Conservation (phyloP, 2,329 filamentous ascomycete species). For the Beauveria sp. region DNA sequence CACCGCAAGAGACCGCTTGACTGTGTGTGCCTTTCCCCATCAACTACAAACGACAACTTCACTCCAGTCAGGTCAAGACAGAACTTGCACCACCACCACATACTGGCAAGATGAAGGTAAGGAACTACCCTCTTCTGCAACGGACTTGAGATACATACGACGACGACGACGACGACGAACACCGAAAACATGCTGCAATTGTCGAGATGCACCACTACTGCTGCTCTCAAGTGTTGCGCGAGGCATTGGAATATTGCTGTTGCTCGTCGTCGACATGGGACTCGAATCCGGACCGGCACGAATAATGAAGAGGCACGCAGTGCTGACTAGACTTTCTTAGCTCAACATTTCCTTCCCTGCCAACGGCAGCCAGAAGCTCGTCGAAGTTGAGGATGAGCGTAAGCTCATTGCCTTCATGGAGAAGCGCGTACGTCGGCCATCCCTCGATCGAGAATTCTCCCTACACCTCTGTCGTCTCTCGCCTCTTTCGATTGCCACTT, state of each 20-base stretch:
- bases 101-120: conserved; percentile 42
- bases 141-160: not conserved
- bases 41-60: conserved; percentile 29
- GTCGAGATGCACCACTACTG: not conserved
- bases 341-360: conserved; percentile 79
- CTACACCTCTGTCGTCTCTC: not conserved
- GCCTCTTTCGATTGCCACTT: not conserved
- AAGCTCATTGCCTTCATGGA: conserved; percentile 99
- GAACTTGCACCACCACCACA: conserved; percentile 35
- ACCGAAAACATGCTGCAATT: not conserved
- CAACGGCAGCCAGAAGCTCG: conserved; percentile 99
- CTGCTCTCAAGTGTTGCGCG: not conserved
- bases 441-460: conserved; percentile 1
- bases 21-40: conserved; percentile 13
- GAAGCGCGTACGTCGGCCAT: conserved; percentile 64
- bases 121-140: conserved; percentile 12
- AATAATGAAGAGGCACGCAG: conserved; percentile 2
- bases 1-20: conserved; percentile 13
- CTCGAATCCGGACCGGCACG: not conserved
- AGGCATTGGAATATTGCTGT: not conserved
- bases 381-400: conserved; percentile 99
- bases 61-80: conserved; percentile 34
- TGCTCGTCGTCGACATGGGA: not conserved
- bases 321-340: conserved; percentile 32
- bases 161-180: not conserved